These are phyloP conservation scores for Acmispon strigosus DNA, from an alignment of 306 rosid genomes.

Conservation along the genomic window DNA sequence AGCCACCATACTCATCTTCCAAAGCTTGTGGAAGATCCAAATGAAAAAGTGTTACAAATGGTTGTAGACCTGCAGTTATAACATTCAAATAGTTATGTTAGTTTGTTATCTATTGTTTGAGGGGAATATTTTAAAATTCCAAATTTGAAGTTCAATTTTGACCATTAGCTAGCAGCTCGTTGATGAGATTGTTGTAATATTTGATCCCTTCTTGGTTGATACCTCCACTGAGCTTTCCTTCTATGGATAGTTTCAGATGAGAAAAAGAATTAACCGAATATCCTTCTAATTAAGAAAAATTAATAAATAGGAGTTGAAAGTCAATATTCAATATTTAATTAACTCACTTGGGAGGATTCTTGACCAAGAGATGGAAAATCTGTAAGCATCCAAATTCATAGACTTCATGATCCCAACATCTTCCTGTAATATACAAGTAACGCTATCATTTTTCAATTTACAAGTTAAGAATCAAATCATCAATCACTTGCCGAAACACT, in stretches of 20 bases:
- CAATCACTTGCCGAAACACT: no score
- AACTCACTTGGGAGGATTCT: conserved; percentile 58
- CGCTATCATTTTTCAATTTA: no score
- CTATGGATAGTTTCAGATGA: conserved; percentile 6
- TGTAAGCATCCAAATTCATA: conserved; percentile 49
- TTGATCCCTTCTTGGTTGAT: conserved; percentile 44
- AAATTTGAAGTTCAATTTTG: not conserved
- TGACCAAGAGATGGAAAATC: conserved; percentile 75
- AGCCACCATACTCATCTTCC: conserved; percentile 46
- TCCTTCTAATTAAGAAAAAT: not conserved
- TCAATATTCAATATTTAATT: not conserved
- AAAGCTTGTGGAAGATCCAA: conserved; percentile 53
- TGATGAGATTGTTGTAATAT: conserved; percentile 52
- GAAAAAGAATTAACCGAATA: not conserved
- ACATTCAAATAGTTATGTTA: not conserved
- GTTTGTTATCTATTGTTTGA: not conserved
- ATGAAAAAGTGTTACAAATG: conserved; percentile 42
- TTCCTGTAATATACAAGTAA: conserved; percentile 26
- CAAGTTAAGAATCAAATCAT: no score
- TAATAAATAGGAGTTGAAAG: not conserved
- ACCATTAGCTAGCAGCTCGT: conserved; percentile 47
- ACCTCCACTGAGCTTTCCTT: conserved; percentile 51
- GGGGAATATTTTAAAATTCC: not conserved
- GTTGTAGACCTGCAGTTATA: conserved; percentile 22
- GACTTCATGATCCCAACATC: conserved; percentile 52